Evolutionary conservation across 2,329 filamentous ascomycete genomes (phyloP).

Genomic region (Alternaria panax): DNA sequence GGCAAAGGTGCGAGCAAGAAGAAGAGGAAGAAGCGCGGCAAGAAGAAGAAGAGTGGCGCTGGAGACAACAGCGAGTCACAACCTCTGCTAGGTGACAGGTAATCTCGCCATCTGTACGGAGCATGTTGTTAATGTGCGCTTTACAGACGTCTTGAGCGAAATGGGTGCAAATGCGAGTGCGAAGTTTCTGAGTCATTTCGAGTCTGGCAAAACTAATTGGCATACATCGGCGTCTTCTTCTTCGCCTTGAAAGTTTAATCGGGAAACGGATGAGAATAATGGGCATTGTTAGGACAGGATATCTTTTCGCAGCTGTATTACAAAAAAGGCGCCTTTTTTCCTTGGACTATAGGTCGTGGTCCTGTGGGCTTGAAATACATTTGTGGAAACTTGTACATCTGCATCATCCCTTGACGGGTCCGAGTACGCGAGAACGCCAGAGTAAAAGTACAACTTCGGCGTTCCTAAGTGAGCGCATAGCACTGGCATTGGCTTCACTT

Average conservation of each 20-base stretch:
- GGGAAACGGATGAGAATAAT: constrained; percentile 6
- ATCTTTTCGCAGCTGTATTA: constrained; percentile 1
- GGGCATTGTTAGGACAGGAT: constrained; percentile 4
- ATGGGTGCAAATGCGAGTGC: constrained; percentile 4
- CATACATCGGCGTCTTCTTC: constrained; percentile 2
- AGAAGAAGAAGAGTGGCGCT: constrained; percentile 46
- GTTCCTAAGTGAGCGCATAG: no score
- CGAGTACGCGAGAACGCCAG: no score
- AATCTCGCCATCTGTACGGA: background rate
- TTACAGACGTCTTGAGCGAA: constrained; percentile 8
- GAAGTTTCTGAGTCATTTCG: constrained; percentile 2
- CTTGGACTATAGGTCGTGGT: background rate
- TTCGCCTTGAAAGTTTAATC: background rate
- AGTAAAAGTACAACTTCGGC: no score
- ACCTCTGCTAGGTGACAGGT: constrained; percentile 37
- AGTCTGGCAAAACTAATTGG: constrained; percentile 1
- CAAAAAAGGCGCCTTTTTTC: background rate
- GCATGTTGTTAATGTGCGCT: constrained; percentile 6
- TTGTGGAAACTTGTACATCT: background rate
- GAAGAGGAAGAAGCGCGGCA: constrained; percentile 49
- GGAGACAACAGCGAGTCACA: constrained; percentile 41
- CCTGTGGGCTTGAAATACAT: background rate
- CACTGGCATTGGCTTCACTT: no score
- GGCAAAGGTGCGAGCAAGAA: constrained; percentile 40
- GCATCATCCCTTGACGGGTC: background rate